A percentile compares a stretch with the other conserved stretches of the same genome.
phyloP scores from a whole-genome alignment of 2,329 filamentous ascomycete genomes.

The Furcasterigmium sp. region DNA sequence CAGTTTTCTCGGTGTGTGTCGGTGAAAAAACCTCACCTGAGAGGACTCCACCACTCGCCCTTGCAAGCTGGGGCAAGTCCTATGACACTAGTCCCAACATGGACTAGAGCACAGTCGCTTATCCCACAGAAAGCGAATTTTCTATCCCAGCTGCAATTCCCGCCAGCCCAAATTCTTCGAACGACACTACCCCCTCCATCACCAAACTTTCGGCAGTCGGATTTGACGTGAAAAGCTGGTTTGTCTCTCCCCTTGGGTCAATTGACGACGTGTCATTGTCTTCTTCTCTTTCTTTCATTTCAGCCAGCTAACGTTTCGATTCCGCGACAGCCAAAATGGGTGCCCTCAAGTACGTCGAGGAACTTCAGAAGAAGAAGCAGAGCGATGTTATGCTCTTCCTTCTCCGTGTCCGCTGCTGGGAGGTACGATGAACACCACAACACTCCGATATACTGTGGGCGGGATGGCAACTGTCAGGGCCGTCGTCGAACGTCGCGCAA shows the following conservation, averaged over 20 bases:
- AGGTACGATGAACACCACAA: slow-evolving; percentile 80
- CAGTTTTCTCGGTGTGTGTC: neutral
- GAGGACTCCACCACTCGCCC: neutral
- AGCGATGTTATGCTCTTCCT: slow-evolving; percentile 99
- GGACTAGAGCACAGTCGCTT: slow-evolving; percentile 1
- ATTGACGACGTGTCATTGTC: neutral
- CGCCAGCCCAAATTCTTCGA: slow-evolving; percentile 3
- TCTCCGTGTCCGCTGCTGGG: slow-evolving; percentile 99
- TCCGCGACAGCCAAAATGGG: slow-evolving; percentile 70
- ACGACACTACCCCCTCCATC: slow-evolving; percentile 10
- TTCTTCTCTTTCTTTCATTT: neutral
- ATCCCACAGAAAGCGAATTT: slow-evolving; percentile 5
- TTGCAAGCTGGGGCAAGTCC: neutral
- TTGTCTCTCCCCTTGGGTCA: slow-evolving; percentile 13
- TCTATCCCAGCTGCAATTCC: slow-evolving; percentile 2
- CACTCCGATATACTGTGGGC: slow-evolving; percentile 28
- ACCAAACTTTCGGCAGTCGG: slow-evolving; percentile 13
- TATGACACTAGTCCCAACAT: neutral
- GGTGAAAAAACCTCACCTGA: slow-evolving; percentile 2
- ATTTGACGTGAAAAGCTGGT: slow-evolving; percentile 17
- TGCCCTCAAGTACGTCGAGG: slow-evolving; percentile 99
- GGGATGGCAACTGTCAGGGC: slow-evolving; percentile 15
- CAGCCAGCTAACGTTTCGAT: slow-evolving; percentile 14
- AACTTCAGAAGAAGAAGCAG: slow-evolving; percentile 99
- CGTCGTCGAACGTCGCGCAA: slow-evolving; percentile 10